These are phyloP conservation scores for Yarrowia divulgata DNA, from an alignment of 805 yeast genomes.

Conservation along the genomic window DNA sequence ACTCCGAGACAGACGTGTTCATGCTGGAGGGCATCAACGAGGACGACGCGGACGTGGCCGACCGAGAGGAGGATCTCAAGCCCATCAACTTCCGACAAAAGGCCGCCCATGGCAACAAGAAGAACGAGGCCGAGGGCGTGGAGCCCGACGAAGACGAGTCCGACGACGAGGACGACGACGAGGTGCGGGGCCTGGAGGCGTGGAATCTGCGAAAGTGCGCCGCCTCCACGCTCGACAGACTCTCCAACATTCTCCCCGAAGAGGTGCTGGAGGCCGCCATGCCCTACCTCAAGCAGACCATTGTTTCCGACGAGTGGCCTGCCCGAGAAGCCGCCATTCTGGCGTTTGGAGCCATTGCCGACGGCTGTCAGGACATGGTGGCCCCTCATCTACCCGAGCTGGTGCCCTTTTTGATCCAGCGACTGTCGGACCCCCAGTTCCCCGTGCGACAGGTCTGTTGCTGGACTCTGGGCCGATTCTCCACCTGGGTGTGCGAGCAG, in stretches of 20 bases:
- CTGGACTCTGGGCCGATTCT: constrained; percentile 91
- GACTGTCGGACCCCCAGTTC: constrained; percentile 76
- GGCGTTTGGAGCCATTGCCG: constrained; percentile 94
- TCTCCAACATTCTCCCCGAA: constrained; percentile 72
- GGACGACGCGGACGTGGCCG: constrained; percentile 80
- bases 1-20: constrained; percentile 79
- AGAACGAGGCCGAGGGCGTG: constrained; percentile 48
- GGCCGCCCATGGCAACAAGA: constrained; percentile 49
- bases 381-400: constrained; percentile 76
- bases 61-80: constrained; percentile 83
- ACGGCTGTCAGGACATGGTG: constrained; percentile 79
- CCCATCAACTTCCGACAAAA: constrained; percentile 80
- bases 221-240: constrained; percentile 87
- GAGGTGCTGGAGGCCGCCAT: constrained; percentile 71
- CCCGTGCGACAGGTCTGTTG: constrained; percentile 92
- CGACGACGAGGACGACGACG: constrained; percentile 77
- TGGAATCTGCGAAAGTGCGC: constrained; percentile 95
- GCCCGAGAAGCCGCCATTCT: constrained; percentile 90
- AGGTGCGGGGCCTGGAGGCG: constrained; percentile 68
- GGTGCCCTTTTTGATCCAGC: constrained; percentile 83
- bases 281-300: constrained; percentile 76
- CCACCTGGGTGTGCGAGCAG: constrained; percentile 74
- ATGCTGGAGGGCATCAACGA: constrained; percentile 69
- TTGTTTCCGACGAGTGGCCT: constrained; percentile 80
- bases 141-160: constrained; percentile 64